Evolutionary conservation across 805 yeast species (phyloP), one percentile per base, ranked within the genome.

Genomic region (Jamesozyma lodderae): DNA sequence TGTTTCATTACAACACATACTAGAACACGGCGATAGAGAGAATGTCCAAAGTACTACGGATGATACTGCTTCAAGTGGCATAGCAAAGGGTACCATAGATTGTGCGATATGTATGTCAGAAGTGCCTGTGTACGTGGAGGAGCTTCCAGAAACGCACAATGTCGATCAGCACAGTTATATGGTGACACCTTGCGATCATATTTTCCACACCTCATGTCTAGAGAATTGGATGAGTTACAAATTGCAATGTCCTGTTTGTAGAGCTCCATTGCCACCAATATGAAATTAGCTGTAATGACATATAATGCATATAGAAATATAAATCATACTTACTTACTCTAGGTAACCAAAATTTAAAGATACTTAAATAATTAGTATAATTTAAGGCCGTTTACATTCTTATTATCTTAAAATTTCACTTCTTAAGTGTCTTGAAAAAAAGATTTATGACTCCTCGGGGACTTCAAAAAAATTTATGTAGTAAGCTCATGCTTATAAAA

Each of bases 141-240:
- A 56, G n/a, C 38, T 53, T 4, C 47, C 53, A 22, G 56, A 52
- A 34, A 56, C 63, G 1, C 60, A 57, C 32, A 47, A 46, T 3
- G 77, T 77, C 17, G 60, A 55, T 35, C 23, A 41, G 18, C 66
- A 75, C 46, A 60, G 65, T 10, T 81, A 79, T 51, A 81, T 83
- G 92, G 75, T 86, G 3, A 85, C 97, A 0, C 96, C 96, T 2
- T 88, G 97, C 59, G 69, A 77, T 30, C 97, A 88, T 57, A 76
- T 86, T 8, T 90, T 87, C 72, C 96, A 88, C 55, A 72, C 85
- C 2, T 78, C 73, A n/a, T 88, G 97, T 62, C 64, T 90, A 45
- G 94, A 84, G 54, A 76, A 73, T 44, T 90, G 96, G 96, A 86
- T 90, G 96, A 75, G 79, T 57, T 82, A 85, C 56, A 84, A 87